Evolutionary conservation across 495 filamentous ascomycete genomes (phyloP).

Genomic region (Daldinia loculata): DNA sequence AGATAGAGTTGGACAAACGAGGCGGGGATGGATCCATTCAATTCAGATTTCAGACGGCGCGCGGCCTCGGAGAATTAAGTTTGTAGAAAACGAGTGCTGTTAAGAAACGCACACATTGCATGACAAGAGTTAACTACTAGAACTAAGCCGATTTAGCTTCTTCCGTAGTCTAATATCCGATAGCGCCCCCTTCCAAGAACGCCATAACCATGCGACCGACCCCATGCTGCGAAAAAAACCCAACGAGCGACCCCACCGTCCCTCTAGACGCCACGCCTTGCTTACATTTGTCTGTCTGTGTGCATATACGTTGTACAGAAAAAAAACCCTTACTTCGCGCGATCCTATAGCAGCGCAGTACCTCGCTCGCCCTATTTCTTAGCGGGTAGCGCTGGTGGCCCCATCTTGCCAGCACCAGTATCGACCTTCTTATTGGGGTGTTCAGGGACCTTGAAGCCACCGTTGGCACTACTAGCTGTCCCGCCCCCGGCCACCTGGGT

Average conservation of each 20-base stretch:
- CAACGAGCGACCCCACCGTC: constrained; percentile 25
- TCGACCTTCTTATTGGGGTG: constrained; percentile 69
- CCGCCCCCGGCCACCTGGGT: constrained; percentile 77
- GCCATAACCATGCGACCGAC: constrained; percentile 38
- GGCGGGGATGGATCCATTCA: neutral
- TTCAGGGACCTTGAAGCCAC: constrained; percentile 64
- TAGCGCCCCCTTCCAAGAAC: constrained; percentile 29
- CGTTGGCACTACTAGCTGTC: constrained; percentile 42
- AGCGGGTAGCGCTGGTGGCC: constrained; percentile 44
- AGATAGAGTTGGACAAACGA: neutral
- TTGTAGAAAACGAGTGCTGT: constrained; percentile 1
- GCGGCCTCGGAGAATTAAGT: constrained; percentile 23
- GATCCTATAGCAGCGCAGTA: neutral
- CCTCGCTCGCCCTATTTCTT: constrained; percentile 30
- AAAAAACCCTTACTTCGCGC: constrained; percentile 4
- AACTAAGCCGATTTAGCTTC: constrained; percentile 19
- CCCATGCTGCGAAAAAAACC: constrained; percentile 22
- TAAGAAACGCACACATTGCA: constrained; percentile 1
- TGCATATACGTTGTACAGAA: constrained; percentile 13
- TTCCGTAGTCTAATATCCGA: constrained; percentile 11
- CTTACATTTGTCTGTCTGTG: constrained; percentile 2
- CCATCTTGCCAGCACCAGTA: constrained; percentile 60
- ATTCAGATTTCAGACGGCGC: constrained; percentile 3
- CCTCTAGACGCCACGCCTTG: constrained; percentile 26
- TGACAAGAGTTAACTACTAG: constrained; percentile 20